A percentile compares a stretch with the other conserved stretches of the same genome.
Conservation (phyloP, 2,329 filamentous ascomycete species). For the Paraphaeosphaeria minitans region DNA sequence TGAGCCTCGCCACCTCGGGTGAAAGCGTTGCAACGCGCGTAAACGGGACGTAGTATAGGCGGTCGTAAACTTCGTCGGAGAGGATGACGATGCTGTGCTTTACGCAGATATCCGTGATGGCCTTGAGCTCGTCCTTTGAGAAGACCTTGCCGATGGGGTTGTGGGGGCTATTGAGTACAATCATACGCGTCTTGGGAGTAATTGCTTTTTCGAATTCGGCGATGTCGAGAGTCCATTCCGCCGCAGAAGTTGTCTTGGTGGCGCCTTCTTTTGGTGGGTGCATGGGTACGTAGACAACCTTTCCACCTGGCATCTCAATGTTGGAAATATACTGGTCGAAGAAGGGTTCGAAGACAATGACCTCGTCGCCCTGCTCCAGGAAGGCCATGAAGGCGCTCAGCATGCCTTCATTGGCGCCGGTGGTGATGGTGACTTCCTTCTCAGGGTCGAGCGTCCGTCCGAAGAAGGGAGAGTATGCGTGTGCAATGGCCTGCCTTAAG, state of each 20-base stretch:
- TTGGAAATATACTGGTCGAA: conserved; percentile 99
- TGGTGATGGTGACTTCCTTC: conserved; percentile 93
- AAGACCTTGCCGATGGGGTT: conserved; percentile 98
- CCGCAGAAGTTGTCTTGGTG: conserved; percentile 78
- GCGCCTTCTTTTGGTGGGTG: conserved; percentile 84
- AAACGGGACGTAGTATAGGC: conserved; percentile 93
- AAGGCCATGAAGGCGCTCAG: conserved; percentile 98
- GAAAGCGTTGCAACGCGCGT: conserved; percentile 90
- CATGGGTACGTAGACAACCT: conserved; percentile 93
- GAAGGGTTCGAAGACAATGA: conserved; percentile 97
- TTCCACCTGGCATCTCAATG: conserved; percentile 97
- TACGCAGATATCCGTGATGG: conserved; percentile 85
- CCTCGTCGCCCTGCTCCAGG: conserved; percentile 91
- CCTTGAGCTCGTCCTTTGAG: conserved; percentile 78
- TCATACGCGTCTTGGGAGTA: conserved; percentile 90
- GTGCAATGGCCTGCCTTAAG: conserved; percentile 88
- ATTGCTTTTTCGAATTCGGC: conserved; percentile 80
- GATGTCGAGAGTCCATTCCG: conserved; percentile 88
- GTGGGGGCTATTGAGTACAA: conserved; percentile 87
- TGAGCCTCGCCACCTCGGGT: conserved; percentile 84
- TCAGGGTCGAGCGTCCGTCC: conserved; percentile 82
- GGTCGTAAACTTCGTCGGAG: conserved; percentile 76
- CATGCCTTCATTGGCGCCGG: conserved; percentile 90
- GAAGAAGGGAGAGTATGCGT: conserved; percentile 90
- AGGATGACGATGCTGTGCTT: conserved; percentile 94